phyloP scores from a whole-genome alignment of 2,329 filamentous ascomycete genomes.

The Hypoxylon sp. region DNA sequence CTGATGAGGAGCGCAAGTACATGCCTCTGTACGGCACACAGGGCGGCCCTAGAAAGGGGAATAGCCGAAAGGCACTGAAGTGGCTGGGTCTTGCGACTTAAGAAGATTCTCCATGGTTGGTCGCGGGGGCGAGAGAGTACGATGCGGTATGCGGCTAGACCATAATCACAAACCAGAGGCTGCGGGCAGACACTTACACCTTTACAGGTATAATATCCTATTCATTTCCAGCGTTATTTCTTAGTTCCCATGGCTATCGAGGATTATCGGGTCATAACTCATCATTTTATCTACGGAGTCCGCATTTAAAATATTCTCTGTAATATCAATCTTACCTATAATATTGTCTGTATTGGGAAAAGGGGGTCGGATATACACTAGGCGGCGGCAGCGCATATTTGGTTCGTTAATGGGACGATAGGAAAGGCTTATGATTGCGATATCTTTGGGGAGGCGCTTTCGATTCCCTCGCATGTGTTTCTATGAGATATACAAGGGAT shows the following conservation, averaged over 20 bases:
- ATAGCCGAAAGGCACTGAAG: constrained; percentile 67
- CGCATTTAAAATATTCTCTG: background rate
- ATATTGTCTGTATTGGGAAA: background rate
- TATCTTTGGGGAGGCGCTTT: constrained; percentile 1
- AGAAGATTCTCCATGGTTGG: background rate
- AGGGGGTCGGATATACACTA: background rate
- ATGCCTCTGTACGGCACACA: constrained; percentile 66
- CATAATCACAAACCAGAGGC: background rate
- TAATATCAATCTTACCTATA: constrained; percentile 4
- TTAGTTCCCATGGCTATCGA: background rate
- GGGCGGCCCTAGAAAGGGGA: constrained; percentile 56
- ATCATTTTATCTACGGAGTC: background rate
- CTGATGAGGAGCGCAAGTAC: constrained; percentile 65
- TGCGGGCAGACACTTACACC: background rate
- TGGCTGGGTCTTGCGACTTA: constrained; percentile 63
- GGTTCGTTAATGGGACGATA: constrained; percentile 8
- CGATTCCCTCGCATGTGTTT: constrained; percentile 15
- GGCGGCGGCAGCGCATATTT: background rate
- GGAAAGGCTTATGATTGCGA: constrained; percentile 17
- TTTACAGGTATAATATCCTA: background rate
- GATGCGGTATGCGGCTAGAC: background rate
- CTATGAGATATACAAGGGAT: constrained; percentile 1
- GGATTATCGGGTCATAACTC: background rate
- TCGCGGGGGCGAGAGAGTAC: background rate
- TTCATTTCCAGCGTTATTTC: background rate